phyloP scores from a whole-genome alignment of 2,329 filamentous ascomycete genomes.

The Diaporthe eres region DNA sequence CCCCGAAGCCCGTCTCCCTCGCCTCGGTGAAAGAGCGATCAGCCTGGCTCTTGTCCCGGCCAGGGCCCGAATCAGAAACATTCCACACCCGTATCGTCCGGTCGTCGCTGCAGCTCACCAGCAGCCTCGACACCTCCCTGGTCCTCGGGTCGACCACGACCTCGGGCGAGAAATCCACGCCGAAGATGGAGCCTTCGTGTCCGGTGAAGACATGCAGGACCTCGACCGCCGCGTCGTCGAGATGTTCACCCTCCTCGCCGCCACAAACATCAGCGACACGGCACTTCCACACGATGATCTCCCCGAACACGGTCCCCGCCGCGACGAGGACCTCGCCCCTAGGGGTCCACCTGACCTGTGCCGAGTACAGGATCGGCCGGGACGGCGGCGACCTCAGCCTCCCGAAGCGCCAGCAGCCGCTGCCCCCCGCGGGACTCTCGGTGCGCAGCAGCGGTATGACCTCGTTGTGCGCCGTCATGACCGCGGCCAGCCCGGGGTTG shows the following conservation, averaged over 20 bases:
- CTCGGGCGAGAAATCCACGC: constrained; percentile 80
- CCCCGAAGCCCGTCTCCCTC: constrained; percentile 75
- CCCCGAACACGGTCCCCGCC: constrained; percentile 93
- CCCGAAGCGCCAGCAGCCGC: constrained; percentile 59
- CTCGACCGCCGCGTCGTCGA: constrained; percentile 50
- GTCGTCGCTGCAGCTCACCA: constrained; percentile 96
- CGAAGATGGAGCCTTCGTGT: constrained; percentile 95
- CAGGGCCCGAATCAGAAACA: constrained; percentile 69
- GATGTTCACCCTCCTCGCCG: background rate
- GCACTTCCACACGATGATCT: constrained; percentile 91
- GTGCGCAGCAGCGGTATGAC: constrained; percentile 69
- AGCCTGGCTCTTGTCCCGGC: constrained; percentile 47
- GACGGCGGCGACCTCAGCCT: constrained; percentile 72
- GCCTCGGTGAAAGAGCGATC: constrained; percentile 50
- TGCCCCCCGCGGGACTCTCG: constrained; percentile 40
- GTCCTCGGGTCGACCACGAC: constrained; percentile 56
- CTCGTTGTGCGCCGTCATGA: constrained; percentile 92
- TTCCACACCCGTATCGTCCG: constrained; percentile 92
- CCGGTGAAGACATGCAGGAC: constrained; percentile 70
- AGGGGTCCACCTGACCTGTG: constrained; percentile 76
- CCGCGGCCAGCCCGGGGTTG: constrained; percentile 61
- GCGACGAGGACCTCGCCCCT: constrained; percentile 77
- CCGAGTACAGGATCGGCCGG: constrained; percentile 89
- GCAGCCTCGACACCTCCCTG: constrained; percentile 64
- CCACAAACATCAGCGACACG: constrained; percentile 49